Conservation (phyloP, 176 grass and related monocot species). For the Aegilops speltoides region DNA sequence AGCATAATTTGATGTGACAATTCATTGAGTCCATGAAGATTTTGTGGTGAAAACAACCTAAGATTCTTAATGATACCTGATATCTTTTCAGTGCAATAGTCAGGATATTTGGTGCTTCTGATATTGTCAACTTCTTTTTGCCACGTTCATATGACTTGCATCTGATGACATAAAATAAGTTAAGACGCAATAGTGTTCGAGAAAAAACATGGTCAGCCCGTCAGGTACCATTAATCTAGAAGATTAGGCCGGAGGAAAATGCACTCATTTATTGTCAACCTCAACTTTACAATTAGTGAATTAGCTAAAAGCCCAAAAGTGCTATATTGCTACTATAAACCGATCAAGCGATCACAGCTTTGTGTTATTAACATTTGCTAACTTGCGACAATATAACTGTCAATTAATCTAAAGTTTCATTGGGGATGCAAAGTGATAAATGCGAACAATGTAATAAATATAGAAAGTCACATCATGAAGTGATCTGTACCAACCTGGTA, state of each 20-base stretch:
- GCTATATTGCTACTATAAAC: not conserved
- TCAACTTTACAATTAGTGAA: constrained; percentile 23
- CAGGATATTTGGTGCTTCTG: constrained; percentile 84
- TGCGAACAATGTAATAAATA: not conserved
- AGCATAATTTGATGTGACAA: not conserved
- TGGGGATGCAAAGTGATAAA: not conserved
- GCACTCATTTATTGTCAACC: constrained; percentile 12
- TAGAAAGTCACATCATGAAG: not conserved
- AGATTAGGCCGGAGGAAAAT: not conserved
- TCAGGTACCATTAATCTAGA: not conserved
- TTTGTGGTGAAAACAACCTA: constrained; percentile 14
- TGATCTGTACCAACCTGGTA: constrained; percentile 53
- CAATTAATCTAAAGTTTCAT: not conserved
- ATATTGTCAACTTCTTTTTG: constrained; percentile 81
- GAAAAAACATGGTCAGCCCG: not conserved
- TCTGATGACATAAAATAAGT: constrained; percentile 37
- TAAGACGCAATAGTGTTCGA: constrained; percentile 2
- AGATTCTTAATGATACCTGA: constrained; percentile 53
- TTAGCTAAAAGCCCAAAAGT: not conserved
- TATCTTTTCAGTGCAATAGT: constrained; percentile 90
- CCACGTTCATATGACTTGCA: constrained; percentile 84
- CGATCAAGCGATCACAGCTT: not conserved
- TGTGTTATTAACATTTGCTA: constrained; percentile 15
- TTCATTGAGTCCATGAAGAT: not conserved
- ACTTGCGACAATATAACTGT: constrained; percentile 4